Evolutionary conservation across 768 basidiomycete species (phyloP).

Genomic region (Myochromella boudieri): DNA sequence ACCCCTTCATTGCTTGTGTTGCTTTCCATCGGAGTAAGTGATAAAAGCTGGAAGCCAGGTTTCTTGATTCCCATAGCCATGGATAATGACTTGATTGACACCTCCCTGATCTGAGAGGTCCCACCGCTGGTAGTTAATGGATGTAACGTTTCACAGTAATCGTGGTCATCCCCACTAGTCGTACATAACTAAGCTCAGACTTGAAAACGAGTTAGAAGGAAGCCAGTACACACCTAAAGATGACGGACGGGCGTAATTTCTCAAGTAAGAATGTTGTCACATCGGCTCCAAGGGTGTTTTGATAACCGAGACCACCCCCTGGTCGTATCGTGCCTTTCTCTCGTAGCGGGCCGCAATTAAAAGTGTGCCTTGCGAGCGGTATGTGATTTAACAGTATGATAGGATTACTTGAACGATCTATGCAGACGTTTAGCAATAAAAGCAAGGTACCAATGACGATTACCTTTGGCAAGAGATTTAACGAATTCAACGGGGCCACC

Average conservation of each 20-base stretch:
- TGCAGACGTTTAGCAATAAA: not conserved
- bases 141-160: slow-evolving; percentile 79
- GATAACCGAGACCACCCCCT: slow-evolving; percentile 78
- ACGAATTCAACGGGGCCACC: slow-evolving; percentile 58
- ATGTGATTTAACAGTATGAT: slow-evolving; percentile 84
- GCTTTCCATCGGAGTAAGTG: slow-evolving; percentile 46
- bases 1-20: slow-evolving; percentile 18
- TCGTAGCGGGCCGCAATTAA: slow-evolving; percentile 73
- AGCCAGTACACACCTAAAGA: slow-evolving; percentile 63
- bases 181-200: slow-evolving; percentile 8
- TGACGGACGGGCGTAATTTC: slow-evolving; percentile 58
- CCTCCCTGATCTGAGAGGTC: slow-evolving; percentile 52
- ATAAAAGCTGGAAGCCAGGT: slow-evolving; percentile 90
- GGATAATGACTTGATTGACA: slow-evolving; percentile 87
- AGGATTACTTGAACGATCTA: slow-evolving; percentile 40
- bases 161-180: slow-evolving; percentile 88
- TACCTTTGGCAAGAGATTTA: slow-evolving; percentile 39
- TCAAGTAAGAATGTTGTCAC: slow-evolving; percentile 68
- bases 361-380: slow-evolving; percentile 75
- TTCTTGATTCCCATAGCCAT: slow-evolving; percentile 84
- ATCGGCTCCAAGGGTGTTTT: slow-evolving; percentile 75
- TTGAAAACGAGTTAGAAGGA: not conserved
- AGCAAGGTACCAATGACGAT: slow-evolving; percentile 2
- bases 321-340: slow-evolving; percentile 74
- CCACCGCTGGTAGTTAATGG: slow-evolving; percentile 19